Evolutionary conservation across 1,284 basidiomycete species (phyloP).

Genomic region (Ustilago nuda): DNA sequence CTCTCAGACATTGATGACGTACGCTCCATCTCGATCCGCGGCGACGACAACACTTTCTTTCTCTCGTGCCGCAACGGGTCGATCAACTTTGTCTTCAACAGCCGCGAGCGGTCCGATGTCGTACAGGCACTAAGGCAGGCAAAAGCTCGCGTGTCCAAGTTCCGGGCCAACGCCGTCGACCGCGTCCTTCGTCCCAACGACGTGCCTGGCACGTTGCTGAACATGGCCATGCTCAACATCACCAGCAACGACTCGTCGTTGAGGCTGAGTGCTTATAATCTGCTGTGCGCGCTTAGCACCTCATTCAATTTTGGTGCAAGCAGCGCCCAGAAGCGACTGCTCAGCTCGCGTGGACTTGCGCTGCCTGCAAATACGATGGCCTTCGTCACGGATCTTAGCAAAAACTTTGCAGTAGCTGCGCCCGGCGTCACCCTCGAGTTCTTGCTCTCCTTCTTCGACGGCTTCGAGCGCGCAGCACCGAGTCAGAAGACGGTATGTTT

Average conservation of each 20-base stretch:
- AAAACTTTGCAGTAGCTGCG: slow-evolving; percentile 62
- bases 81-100: slow-evolving; percentile 64
- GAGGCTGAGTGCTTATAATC: slow-evolving; percentile 62
- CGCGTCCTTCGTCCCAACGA: slow-evolving; percentile 61
- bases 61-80: slow-evolving; percentile 61
- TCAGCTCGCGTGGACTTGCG: slow-evolving; percentile 59
- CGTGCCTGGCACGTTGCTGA: slow-evolving; percentile 65
- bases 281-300: slow-evolving; percentile 64
- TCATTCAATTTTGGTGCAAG: slow-evolving; percentile 66
- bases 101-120: slow-evolving; percentile 59
- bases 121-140: slow-evolving; percentile 64
- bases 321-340: slow-evolving; percentile 57
- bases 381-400: slow-evolving; percentile 63
- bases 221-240: slow-evolving; percentile 68
- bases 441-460: slow-evolving; percentile 65
- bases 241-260: slow-evolving; percentile 57
- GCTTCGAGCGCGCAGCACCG: slow-evolving; percentile 58
- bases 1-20: slow-evolving; percentile 66
- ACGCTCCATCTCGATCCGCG: slow-evolving; percentile 60
- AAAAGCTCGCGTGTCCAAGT: slow-evolving; percentile 59
- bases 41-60: slow-evolving; percentile 67
- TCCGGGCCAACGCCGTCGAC: slow-evolving; percentile 52
- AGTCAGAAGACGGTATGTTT: slow-evolving; percentile 63
- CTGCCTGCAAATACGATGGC: slow-evolving; percentile 63
- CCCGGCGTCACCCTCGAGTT: slow-evolving; percentile 66